phyloP scores from a whole-genome alignment of 768 basidiomycete genomes.

The Sistotremastrum suecicum region DNA sequence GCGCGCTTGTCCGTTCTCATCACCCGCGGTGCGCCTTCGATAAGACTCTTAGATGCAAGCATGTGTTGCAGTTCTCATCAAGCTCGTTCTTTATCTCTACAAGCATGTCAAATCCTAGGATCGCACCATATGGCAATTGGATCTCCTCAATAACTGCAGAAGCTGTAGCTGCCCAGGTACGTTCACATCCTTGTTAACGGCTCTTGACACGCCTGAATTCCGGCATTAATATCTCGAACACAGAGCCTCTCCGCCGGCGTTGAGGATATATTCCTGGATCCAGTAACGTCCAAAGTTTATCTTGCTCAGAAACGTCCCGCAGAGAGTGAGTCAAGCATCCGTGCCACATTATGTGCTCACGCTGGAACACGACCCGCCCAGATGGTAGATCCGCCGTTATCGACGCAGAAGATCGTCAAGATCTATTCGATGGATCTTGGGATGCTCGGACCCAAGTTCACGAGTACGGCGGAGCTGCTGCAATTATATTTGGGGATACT shows the following conservation, averaged over 20 bases:
- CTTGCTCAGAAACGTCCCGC: constrained; percentile 4
- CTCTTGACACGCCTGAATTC: too few relatives aligned
- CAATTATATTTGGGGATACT: constrained; percentile 8
- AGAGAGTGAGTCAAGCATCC: constrained; percentile 1
- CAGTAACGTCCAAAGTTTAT: constrained; percentile 1
- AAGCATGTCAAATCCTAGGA: too few relatives aligned
- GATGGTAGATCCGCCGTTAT: constrained; percentile 5
- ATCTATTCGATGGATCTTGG: constrained; percentile 14
- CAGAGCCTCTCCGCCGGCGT: constrained; percentile 4
- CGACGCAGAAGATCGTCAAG: constrained; percentile 3
- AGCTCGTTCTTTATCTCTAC: too few relatives aligned
- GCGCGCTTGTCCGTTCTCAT: too few relatives aligned
- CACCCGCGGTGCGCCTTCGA: too few relatives aligned
- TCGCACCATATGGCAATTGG: too few relatives aligned
- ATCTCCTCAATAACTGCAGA: too few relatives aligned
- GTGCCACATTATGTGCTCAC: neutral
- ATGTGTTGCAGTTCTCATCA: too few relatives aligned
- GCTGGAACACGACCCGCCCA: neutral
- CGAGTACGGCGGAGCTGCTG: constrained; percentile 20
- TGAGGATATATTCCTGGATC: constrained; percentile 5
- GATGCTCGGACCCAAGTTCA: constrained; percentile 17
- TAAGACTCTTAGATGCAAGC: too few relatives aligned
- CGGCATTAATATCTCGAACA: too few relatives aligned
- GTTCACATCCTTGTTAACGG: too few relatives aligned
- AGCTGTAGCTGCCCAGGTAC: too few relatives aligned